Percentiles rank a stretch among this genome's conserved stretches.
Conservation (phyloP, 805 yeast genomes). For the Brettanomyces bruxellensis region DNA sequence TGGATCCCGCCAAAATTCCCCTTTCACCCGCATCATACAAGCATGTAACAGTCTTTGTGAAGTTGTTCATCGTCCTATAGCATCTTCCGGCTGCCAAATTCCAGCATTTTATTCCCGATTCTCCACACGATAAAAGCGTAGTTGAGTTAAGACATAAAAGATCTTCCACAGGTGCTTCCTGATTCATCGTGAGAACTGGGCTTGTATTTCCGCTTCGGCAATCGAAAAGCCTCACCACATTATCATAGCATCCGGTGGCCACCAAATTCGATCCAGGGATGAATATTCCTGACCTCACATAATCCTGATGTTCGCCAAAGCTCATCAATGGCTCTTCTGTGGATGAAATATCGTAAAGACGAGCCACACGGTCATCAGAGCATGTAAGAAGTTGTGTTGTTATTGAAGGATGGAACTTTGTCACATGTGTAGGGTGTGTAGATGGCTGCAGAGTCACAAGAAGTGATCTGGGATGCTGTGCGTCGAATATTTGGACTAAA, state of each 20-base stretch:
- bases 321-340: constrained; percentile 63
- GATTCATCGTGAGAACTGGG: constrained; percentile 60
- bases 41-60: constrained; percentile 89
- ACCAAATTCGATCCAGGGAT: constrained; percentile 62
- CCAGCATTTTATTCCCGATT: constrained; percentile 81
- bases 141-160: constrained; percentile 67
- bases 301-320: constrained; percentile 75
- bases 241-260: constrained; percentile 94
- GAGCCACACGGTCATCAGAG: constrained; percentile 62
- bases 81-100: constrained; percentile 74
- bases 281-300: constrained; percentile 74
- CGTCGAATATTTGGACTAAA: constrained; percentile 81
- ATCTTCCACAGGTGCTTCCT: constrained; percentile 78
- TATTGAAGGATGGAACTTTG: constrained; percentile 77
- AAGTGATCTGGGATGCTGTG: constrained; percentile 62
- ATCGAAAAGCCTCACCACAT: constrained; percentile 75
- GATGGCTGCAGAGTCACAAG: constrained; percentile 78
- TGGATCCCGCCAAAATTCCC: constrained; percentile 86
- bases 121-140: constrained; percentile 71
- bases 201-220: constrained; percentile 43
- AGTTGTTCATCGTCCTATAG: constrained; percentile 68
- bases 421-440: constrained; percentile 83
- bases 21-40: constrained; percentile 63
- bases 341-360: constrained; percentile 82
- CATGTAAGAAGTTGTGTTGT: constrained; percentile 76